Base-by-base conservation (phyloP, 2,329 filamentous ascomycete species). In the Raffaelea ambrosiae region DNA sequence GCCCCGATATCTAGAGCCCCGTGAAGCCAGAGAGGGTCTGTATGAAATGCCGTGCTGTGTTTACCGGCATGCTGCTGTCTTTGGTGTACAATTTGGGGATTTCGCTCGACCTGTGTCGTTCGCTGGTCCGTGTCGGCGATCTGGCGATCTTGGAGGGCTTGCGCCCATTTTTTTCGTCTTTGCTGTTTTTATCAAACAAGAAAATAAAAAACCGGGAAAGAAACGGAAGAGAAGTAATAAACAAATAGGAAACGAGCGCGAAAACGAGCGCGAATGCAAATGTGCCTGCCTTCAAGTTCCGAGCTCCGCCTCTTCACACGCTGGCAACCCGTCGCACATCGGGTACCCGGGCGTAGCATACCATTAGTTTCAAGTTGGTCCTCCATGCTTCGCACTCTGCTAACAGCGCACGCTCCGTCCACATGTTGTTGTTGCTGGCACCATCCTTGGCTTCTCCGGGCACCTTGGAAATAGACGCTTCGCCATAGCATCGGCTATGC, bases 401-500 rank as follows among this genome's bases (percentile, higher is more conserved):
- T 42, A 97, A 70, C 23, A 97, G 67, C 10, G 75, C 74, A 48
- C 75, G 78, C 60, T 96, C 86, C 42, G 74, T 76, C 84, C 90
- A 97, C 55, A 97, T 86, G 62, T 85, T 78, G 41, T 70, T 68
- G 43, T 70, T 67, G 44, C 35, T 38, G 35, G 5, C 35, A 19
- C 35, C 35, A 16, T 10, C 35, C 14, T 14, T n/a, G 14, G 35
- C 16, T 33, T 33, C 9, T 16, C 9, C 18, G 14, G 13, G 35
- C 35, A n/a, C 5, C 8, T 40, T 40, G 16, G 48, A 65, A 9
- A 46, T 64, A 9, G 82, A 71, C 4, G 77, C 73, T 48, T 76
- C 79, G 66, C 96, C 91, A 63, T 96, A 97, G 70, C 91, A 96
- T 46, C 86, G 81, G 10, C 81, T 86, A 66, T 95, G 97, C 93